Percentiles rank a stretch among this genome's conserved stretches.
phyloP scores from a whole-genome alignment of 306 rosid genomes.

The Cucurbita moschata region DNA sequence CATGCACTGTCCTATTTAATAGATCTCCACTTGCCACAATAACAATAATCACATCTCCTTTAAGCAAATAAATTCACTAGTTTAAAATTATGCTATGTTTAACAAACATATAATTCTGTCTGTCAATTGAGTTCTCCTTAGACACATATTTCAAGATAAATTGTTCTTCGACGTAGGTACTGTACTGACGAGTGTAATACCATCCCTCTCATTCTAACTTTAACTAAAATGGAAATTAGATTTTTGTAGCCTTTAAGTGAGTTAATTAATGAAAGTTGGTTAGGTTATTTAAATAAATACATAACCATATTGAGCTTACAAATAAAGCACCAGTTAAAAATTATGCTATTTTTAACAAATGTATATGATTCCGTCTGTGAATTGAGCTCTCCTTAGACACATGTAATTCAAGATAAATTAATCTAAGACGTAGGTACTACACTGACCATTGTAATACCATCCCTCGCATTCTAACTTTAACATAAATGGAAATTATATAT shows the following conservation, averaged over 20 bases:
- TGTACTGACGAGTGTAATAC: background rate
- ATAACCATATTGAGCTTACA: background rate
- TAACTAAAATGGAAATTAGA: background rate
- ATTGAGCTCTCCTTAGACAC: no score
- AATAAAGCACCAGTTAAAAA: no score
- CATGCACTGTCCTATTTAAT: no score
- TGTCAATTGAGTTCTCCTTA: no score
- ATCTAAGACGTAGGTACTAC: background rate
- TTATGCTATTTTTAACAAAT: no score
- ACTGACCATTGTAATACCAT: background rate
- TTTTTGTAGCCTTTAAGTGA: background rate
- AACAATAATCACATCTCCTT: no score
- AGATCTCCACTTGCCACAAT: no score
- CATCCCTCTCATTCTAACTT: background rate
- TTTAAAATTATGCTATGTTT: no score
- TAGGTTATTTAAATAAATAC: background rate
- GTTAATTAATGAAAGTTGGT: background rate
- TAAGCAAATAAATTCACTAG: no score
- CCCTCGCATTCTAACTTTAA: background rate
- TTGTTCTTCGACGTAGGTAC: background rate
- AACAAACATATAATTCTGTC: no score
- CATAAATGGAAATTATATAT: background rate
- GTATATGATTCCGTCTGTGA: no score
- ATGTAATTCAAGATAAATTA: background rate
- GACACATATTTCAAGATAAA: background rate